Evolutionary conservation across 129 eudicot species (phyloP).

Genomic region (Chrysanthemum makinoi): DNA sequence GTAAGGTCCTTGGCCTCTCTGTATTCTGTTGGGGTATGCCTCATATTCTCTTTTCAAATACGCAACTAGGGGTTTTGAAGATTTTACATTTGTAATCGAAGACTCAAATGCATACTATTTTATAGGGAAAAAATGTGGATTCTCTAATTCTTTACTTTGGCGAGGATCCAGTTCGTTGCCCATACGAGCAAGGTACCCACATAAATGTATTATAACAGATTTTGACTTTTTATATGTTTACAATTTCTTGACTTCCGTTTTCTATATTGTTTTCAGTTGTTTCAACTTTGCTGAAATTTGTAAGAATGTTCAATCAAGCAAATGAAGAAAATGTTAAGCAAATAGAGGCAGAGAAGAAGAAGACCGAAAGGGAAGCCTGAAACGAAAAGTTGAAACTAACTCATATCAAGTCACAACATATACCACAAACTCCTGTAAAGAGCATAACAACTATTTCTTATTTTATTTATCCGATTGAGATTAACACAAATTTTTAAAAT

Average conservation of each 20-base stretch:
- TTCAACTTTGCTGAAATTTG: background rate
- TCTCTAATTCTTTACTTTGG: conserved; percentile 74
- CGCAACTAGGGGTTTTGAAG: background rate
- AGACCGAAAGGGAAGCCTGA: conserved; percentile 54
- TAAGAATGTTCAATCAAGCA: too few relatives aligned
- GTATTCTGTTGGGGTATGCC: conserved; percentile 67
- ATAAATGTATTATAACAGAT: background rate
- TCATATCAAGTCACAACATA: too few relatives aligned
- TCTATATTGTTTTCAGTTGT: conserved; percentile 35
- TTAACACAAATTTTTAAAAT: too few relatives aligned
- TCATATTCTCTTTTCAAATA: background rate
- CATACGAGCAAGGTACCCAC: conserved; percentile 76
- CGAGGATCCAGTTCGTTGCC: conserved; percentile 79
- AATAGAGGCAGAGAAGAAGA: conserved; percentile 24
- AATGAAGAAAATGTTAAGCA: too few relatives aligned
- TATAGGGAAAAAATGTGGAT: conserved; percentile 75
- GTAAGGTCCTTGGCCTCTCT: conserved; percentile 67
- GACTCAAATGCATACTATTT: background rate
- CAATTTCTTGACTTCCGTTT: background rate
- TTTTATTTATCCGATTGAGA: too few relatives aligned
- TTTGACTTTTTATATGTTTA: background rate
- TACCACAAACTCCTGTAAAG: too few relatives aligned
- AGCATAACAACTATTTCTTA: too few relatives aligned
- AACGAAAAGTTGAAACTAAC: background rate
- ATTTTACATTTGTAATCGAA: background rate